Evolutionary conservation across 2,329 filamentous ascomycete genomes (phyloP), one percentile per base, ranked within the genome.

Genomic region (Penicillium hordei): DNA sequence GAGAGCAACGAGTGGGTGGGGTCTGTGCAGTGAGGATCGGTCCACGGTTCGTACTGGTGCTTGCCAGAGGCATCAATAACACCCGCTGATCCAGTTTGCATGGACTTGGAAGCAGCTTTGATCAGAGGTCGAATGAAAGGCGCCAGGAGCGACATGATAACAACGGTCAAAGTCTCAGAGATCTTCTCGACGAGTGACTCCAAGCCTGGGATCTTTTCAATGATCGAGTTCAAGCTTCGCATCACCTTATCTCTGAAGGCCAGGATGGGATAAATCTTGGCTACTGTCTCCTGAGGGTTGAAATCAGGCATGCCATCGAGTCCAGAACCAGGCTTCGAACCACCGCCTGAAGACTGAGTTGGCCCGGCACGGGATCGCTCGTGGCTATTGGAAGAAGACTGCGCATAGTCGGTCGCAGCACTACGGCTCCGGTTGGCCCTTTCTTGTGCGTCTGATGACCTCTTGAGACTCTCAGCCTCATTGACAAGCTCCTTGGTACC

Each of bases 71-170:
- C 83, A 59, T 78, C 80, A 36, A 89, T 79, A 27, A 89, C 85
- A 0, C 86, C 84, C 0, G 89, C 89, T 10, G 91, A 96, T 4
- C 94, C 93, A 25, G 88, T 84, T 77, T 97, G 96, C 27, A 99
- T 81, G 34, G 86, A 85, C 69, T 93, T 87, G 23, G 91, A 93
- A 5, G 93, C 91, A 52, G 89, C 86, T 52, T 88, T 89, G 74
- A 99, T 97, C 71, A 99, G 89, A 12, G 94, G 94, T 55, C 92
- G 86, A 60, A 99, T 84, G 74, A 95, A 97, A 0, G 94, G 94
- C 0, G 94, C 91, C 19, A 99, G 82, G 1, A 99, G 83, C 6
- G 92, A 93, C 60, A 99, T 83, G 50, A 99, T 86, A 72, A 97
- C 97, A 7, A 96, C 83, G 0, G 93, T 96, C 40, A 99, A 81